phyloP scores from a whole-genome alignment of 805 yeast genomes.

The Saccharomycopsis sp. region DNA sequence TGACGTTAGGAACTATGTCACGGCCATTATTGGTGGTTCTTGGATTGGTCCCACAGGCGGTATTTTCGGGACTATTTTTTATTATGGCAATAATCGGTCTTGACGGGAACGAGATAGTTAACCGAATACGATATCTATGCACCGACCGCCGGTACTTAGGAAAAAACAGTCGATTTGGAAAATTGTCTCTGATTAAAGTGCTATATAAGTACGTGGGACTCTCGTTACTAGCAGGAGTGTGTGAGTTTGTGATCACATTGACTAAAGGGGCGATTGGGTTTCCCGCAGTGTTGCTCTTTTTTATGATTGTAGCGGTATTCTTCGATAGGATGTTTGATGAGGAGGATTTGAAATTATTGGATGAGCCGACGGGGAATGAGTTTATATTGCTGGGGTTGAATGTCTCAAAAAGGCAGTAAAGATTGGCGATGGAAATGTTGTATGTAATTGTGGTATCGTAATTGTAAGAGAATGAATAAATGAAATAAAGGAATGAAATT shows the following conservation, averaged over 20 bases:
- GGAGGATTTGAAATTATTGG: slow-evolving; percentile 57
- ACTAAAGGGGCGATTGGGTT: slow-evolving; percentile 92
- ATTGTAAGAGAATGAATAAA: background rate
- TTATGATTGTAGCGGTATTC: slow-evolving; percentile 55
- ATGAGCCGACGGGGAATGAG: slow-evolving; percentile 33
- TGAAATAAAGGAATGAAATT: background rate
- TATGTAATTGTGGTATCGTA: background rate
- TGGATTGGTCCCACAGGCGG: slow-evolving; percentile 87
- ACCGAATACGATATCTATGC: slow-evolving; percentile 54
- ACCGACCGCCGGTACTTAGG: slow-evolving; percentile 36
- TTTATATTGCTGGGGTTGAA: slow-evolving; percentile 7
- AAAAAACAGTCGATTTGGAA: background rate
- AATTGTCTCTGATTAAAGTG: slow-evolving; percentile 33
- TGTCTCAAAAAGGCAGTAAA: too few relatives aligned
- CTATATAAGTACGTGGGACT: slow-evolving; percentile 50
- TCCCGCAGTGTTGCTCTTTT: slow-evolving; percentile 69
- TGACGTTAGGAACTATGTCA: slow-evolving; percentile 83
- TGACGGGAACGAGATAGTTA: slow-evolving; percentile 56
- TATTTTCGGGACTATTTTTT: slow-evolving; percentile 85
- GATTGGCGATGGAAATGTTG: background rate
- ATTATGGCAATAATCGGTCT: slow-evolving; percentile 86
- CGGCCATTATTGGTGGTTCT: slow-evolving; percentile 78
- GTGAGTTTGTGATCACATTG: slow-evolving; percentile 79
- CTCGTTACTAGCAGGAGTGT: slow-evolving; percentile 62
- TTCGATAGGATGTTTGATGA: slow-evolving; percentile 59